Conservation (phyloP, 179 eudicot species). For the Heliamphora pulchella region DNA sequence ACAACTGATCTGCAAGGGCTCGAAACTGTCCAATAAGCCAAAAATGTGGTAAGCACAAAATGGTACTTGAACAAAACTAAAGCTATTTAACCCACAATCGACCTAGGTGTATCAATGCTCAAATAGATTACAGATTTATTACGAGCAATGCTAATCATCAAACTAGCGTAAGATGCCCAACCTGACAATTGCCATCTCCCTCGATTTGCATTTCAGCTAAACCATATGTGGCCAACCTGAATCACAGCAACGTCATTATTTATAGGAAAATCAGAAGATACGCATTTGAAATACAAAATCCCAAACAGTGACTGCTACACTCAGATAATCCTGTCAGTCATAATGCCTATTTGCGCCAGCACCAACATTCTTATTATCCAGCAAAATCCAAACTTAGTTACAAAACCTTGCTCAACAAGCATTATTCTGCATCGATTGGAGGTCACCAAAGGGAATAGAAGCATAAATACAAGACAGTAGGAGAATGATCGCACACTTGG, state of each 20-base stretch:
- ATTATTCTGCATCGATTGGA: background rate
- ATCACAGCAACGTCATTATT: constrained; percentile 10
- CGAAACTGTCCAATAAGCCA: constrained; percentile 47
- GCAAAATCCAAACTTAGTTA: background rate
- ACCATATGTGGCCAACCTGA: constrained; percentile 64
- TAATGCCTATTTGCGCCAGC: background rate
- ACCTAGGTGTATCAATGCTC: background rate
- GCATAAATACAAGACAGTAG: background rate
- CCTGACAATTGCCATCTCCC: constrained; percentile 88
- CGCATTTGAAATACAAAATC: background rate
- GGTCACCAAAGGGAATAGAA: background rate
- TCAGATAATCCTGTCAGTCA: background rate
- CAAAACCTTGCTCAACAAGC: background rate
- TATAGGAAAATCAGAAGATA: background rate
- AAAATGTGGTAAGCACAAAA: background rate
- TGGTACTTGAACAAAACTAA: background rate
- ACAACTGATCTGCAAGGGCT: constrained; percentile 79
- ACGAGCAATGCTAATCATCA: background rate
- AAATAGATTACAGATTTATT: background rate
- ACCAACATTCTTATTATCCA: constrained; percentile 10
- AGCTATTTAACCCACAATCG: background rate
- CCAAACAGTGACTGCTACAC: background rate
- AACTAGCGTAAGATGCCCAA: constrained; percentile 20
- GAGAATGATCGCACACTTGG: background rate
- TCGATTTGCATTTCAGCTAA: constrained; percentile 65